Percentiles rank a stretch among this genome's conserved stretches.
Evolutionary conservation across 257 asterid species (phyloP).

Genomic region (Nicotiana benthamiana): DNA sequence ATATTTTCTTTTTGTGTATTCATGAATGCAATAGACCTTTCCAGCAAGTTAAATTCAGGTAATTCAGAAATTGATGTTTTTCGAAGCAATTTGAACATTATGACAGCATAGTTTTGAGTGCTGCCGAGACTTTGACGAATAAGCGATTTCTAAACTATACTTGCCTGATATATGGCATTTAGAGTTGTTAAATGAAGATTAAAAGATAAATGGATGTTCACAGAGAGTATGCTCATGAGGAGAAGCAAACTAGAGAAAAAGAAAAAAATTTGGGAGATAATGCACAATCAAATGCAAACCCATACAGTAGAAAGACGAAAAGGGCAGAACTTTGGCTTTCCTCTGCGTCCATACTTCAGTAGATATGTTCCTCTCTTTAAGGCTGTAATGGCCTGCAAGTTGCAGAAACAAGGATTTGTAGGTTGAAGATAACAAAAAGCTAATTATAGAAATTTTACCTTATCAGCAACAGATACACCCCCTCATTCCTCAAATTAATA

Average conservation of each 20-base stretch:
- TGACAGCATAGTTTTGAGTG: neutral
- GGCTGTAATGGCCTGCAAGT: conserved; percentile 52
- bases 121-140: neutral
- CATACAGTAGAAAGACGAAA: conserved; percentile 60
- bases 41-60: neutral
- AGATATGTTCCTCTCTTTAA: conserved; percentile 58
- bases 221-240: neutral
- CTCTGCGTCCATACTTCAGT: conserved; percentile 66
- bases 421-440: neutral
- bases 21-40: neutral
- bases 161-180: neutral
- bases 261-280: neutral
- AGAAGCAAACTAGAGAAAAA: neutral
- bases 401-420: conserved; percentile 4
- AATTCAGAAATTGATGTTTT: neutral
- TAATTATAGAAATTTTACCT: neutral
- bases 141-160: neutral
- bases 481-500: neutral
- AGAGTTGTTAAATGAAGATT: neutral
- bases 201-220: neutral
- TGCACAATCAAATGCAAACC: conserved; percentile 7
- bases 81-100: neutral
- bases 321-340: conserved; percentile 71
- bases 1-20: neutral
- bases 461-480: neutral